Conservation (phyloP, 1,284 basidiomycete genomes). For the Ustilago xerochloae region DNA sequence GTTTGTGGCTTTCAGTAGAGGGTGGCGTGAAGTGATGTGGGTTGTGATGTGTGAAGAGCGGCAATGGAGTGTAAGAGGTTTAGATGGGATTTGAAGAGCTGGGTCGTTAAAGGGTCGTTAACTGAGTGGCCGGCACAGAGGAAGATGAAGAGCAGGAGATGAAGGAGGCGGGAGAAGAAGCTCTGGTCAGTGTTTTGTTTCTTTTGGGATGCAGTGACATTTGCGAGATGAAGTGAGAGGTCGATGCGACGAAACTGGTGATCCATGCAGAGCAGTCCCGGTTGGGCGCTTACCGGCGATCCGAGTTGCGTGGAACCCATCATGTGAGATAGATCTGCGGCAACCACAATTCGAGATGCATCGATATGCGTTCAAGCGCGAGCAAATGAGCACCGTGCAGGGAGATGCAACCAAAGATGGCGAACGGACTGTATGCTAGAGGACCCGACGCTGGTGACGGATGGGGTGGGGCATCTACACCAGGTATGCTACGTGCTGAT, state of each 20-base stretch:
- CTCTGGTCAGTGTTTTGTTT: conserved; percentile 10
- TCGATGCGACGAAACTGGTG: conserved; percentile 2
- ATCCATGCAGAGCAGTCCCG: conserved; percentile 3
- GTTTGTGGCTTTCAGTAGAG: conserved; percentile 8
- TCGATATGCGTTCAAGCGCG: conserved; percentile 4
- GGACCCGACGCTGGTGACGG: conserved; percentile 4
- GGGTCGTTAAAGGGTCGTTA: conserved; percentile 46
- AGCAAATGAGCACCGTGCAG: conserved; percentile 6
- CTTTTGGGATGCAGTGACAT: neutral
- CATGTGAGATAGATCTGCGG: neutral
- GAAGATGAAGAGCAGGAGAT: conserved; percentile 7
- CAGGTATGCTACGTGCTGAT: no score
- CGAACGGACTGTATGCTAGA: conserved; percentile 6
- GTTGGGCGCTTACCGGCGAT: conserved; percentile 18
- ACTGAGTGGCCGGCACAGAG: conserved; percentile 10
- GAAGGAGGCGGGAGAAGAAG: conserved; percentile 6
- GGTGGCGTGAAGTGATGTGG: conserved; percentile 32
- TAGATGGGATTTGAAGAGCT: conserved; percentile 14
- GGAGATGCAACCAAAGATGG: conserved; percentile 5
- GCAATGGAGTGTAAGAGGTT: neutral
- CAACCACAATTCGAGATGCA: neutral
- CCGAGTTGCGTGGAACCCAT: neutral
- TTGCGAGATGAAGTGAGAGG: conserved; percentile 12
- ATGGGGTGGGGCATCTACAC: no score
- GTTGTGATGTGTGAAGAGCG: conserved; percentile 18